Percentiles rank a stretch among this genome's conserved stretches.
These are phyloP conservation scores for Penicillium atrosanguineum DNA, from an alignment of 495 filamentous ascomycete species.

Conservation along the genomic window DNA sequence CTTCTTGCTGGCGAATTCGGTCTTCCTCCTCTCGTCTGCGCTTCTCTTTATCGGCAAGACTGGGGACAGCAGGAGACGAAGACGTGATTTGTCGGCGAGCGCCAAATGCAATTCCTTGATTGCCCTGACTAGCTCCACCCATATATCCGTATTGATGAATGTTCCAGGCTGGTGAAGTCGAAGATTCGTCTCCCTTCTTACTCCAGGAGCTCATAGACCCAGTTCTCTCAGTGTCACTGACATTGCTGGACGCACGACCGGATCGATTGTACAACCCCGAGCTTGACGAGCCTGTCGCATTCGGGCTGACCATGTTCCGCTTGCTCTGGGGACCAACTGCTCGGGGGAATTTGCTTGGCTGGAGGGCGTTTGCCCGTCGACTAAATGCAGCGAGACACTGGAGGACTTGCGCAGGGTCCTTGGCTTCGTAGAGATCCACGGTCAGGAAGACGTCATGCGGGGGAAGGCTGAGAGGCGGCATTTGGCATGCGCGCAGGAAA, in stretches of 20 bases:
- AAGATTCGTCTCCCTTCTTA: constrained; percentile 74
- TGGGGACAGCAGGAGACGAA: constrained; percentile 74
- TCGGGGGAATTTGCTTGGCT: constrained; percentile 69
- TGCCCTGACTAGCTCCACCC: constrained; percentile 95
- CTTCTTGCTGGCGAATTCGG: constrained; percentile 50
- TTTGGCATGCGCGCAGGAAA: constrained; percentile 85
- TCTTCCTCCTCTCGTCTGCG: constrained; percentile 62
- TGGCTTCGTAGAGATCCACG: constrained; percentile 93
- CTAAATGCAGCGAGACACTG: constrained; percentile 93
- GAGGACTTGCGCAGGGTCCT: constrained; percentile 95
- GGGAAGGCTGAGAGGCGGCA: constrained; percentile 78
- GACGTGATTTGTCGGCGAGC: constrained; percentile 89
- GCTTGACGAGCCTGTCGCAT: constrained; percentile 60
- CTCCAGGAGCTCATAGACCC: constrained; percentile 83
- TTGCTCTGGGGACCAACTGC: constrained; percentile 67
- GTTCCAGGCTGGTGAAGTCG: constrained; percentile 92
- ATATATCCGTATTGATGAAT: constrained; percentile 98
- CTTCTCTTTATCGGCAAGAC: constrained; percentile 63
- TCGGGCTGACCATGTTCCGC: constrained; percentile 60
- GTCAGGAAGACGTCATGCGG: constrained; percentile 96
- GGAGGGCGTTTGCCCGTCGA: constrained; percentile 73
- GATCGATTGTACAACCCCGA: constrained; percentile 37
- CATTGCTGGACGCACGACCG: constrained; percentile 62
- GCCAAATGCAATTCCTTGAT: constrained; percentile 90
- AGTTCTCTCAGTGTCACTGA: constrained; percentile 61